Base-by-base conservation (phyloP, 164 flowering plant species). In the Vitis amurensis region DNA sequence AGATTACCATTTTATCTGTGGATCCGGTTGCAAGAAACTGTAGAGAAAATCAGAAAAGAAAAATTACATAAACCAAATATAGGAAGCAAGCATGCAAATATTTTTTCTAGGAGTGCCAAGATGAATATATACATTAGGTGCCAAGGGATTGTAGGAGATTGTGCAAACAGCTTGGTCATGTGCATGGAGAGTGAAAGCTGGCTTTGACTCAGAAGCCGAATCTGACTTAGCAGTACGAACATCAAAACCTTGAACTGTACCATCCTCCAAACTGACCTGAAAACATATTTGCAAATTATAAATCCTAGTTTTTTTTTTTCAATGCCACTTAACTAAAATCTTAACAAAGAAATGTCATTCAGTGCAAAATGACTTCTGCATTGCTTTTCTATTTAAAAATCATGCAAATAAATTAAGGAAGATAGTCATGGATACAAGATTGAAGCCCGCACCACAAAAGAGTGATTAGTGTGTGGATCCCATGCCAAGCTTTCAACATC, bases 21-120 rank as follows among this genome's bases (percentile, higher is more conserved):
- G 98, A 94, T 57, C 97, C 97, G 19, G 97, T 94, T 19, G 92
- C 98, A 70, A 94, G 88, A 72, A 94, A 84, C 97, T 94, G 89
- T 37, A 66, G 49, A 61, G 76, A 75, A 53, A 44, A 17, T 1
- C 51, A 63, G 51, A 27, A 11, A 59, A 0, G 53, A 8, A 30
- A 50, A 16, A 61, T 61, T 4, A 59, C 11, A 55, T n/a, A 31
- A 16, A 4, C 16, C 13, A 55, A 37, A 37, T 4, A 13, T 5
- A 50, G 4, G 12, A 17, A 44, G 29, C 37, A n/a, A 53, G 47
- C 30, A 53, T 14, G 4, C 9, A 19, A 14, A 8, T 1, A 55
- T 6, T 12, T 10, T 2, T 17, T 10, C 13, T 57, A 49, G 17
- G 55, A 57, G 49, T 17, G 27, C 8, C 2, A 19, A 68, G 56